These are phyloP conservation scores for Artomyces pyxidatus DNA, from an alignment of 768 basidiomycete genomes.

Conservation along the genomic window DNA sequence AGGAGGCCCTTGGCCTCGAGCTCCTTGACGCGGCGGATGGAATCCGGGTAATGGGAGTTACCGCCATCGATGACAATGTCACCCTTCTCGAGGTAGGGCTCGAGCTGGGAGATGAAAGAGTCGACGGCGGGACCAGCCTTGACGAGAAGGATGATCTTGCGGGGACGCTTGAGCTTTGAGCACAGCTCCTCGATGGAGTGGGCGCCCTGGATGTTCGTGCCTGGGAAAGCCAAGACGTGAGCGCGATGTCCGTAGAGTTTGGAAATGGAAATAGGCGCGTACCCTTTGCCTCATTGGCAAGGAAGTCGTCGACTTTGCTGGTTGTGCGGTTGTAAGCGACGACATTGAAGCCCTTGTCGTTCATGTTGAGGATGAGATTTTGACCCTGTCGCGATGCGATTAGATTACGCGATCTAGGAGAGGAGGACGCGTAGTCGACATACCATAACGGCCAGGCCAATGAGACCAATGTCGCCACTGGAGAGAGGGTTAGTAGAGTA, in stretches of 20 bases:
- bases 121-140: conserved; percentile 97
- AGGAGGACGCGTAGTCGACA: conserved; percentile 18
- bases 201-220: conserved; percentile 92
- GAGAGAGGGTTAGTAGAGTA: conserved; percentile 15
- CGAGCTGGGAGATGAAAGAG: conserved; percentile 85
- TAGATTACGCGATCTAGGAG: conserved; percentile 14
- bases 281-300: conserved; percentile 98
- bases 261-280: conserved; percentile 23
- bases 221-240: conserved; percentile 32
- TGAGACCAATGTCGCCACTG: conserved; percentile 96
- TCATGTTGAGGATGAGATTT: conserved; percentile 98
- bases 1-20: conserved; percentile 92
- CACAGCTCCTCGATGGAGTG: conserved; percentile 89
- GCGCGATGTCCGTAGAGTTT: conserved; percentile 16
- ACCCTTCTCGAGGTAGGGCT: conserved; percentile 84
- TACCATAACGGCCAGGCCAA: conserved; percentile 99
- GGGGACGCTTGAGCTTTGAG: conserved; percentile 87
- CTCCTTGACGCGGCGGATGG: conserved; percentile 88
- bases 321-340: conserved; percentile 96
- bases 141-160: conserved; percentile 97
- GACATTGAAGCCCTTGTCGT: conserved; percentile 98
- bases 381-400: conserved; percentile 55
- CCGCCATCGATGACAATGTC: conserved; percentile 99
- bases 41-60: conserved; percentile 98
- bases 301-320: conserved; percentile 92